Percentiles rank a stretch among this genome's conserved stretches.
Conservation (phyloP, 106 monocot genomes). For the Triglochin maritima region DNA sequence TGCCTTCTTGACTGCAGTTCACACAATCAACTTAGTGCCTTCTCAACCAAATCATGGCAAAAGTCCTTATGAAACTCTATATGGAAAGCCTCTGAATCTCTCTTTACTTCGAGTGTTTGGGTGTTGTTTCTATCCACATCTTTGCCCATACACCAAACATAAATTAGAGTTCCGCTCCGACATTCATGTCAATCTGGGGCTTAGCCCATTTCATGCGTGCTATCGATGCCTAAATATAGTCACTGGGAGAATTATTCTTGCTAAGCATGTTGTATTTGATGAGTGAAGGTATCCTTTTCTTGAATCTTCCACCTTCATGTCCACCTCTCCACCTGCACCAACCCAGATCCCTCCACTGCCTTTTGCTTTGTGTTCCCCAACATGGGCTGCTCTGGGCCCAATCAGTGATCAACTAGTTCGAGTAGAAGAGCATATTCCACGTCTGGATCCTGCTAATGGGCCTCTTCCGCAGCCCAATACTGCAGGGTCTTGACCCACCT, state of each 20-base stretch:
- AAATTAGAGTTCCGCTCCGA: neutral
- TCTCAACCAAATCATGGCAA: neutral
- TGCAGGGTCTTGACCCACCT: neutral
- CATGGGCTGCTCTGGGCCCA: neutral
- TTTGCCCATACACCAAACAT: neutral
- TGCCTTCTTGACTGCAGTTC: neutral
- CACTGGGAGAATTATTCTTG: neutral
- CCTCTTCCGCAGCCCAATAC: neutral
- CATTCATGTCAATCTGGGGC: neutral
- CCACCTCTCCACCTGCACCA: neutral
- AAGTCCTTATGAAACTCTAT: neutral
- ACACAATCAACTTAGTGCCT: neutral
- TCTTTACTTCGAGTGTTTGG: neutral
- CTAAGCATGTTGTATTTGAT: conserved; percentile 1
- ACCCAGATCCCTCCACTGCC: neutral
- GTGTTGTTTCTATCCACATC: neutral
- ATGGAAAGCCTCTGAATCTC: neutral
- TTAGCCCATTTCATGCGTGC: neutral
- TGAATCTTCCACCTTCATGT: neutral
- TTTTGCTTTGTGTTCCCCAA: neutral
- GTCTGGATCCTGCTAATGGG: no score
- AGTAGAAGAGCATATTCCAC: no score
- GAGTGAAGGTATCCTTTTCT: neutral
- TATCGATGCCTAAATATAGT: conserved; percentile 1
- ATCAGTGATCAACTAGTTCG: no score